These are phyloP conservation scores for Lotus japonicus DNA, from an alignment of 306 rosid genomes.

Conservation along the genomic window DNA sequence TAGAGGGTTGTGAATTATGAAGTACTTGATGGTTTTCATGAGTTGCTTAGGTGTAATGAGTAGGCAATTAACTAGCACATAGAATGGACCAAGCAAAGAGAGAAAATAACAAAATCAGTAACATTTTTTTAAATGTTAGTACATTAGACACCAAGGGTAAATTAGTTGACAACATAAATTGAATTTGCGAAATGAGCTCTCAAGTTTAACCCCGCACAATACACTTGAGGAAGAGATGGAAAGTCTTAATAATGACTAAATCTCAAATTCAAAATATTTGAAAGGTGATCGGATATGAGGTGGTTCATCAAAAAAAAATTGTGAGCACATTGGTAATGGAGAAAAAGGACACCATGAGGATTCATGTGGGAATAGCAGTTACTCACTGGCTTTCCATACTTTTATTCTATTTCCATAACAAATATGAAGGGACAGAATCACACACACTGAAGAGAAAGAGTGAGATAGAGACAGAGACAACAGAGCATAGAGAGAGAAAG, in stretches of 20 bases:
- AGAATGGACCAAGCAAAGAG: conserved; percentile 26
- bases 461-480: conserved; percentile 6
- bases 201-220: no score
- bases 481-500: conserved; percentile 2
- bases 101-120: conserved; percentile 45
- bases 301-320: not conserved
- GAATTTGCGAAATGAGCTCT: no score
- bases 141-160: no score
- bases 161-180: no score
- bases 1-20: conserved; percentile 30
- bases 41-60: conserved; percentile 51
- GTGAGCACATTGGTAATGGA: conserved; percentile 14
- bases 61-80: conserved; percentile 43
- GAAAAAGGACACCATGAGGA: conserved; percentile 47
- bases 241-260: no score
- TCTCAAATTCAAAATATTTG: no score
- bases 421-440: conserved; percentile 10
- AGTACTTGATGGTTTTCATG: conserved; percentile 26
- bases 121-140: not conserved
- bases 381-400: conserved; percentile 44
- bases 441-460: not conserved
- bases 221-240: no score
- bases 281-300: no score
- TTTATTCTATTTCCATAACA: conserved; percentile 43
- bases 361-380: conserved; percentile 73